These are phyloP conservation scores for Lactarius hatsudake DNA, from an alignment of 768 basidiomycete genomes.

Conservation along the genomic window DNA sequence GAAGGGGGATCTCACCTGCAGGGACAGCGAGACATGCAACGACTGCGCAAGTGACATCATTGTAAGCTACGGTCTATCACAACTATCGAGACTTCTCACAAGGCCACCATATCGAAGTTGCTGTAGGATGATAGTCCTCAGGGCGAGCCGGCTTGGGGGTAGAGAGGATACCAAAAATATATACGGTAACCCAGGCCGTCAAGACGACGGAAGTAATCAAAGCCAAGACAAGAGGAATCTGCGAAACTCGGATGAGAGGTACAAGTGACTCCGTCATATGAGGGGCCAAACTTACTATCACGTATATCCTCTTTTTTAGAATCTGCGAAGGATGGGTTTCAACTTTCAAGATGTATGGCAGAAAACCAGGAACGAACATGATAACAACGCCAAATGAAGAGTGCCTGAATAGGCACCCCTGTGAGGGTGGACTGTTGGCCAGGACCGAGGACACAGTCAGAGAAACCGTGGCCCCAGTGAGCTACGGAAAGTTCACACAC, in stretches of 20 bases:
- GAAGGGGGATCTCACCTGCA: constrained; percentile 9
- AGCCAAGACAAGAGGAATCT: constrained; percentile 10
- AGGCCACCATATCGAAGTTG: background rate
- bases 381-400: constrained; percentile 20
- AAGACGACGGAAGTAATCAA: background rate
- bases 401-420: constrained; percentile 15
- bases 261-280: background rate
- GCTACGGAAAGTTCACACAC: constrained; percentile 3
- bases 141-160: background rate
- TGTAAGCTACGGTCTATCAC: background rate
- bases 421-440: constrained; percentile 8
- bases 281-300: constrained; percentile 10
- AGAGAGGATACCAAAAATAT: background rate
- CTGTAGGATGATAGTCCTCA: background rate
- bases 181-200: constrained; percentile 5
- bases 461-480: background rate
- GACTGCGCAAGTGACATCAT: background rate
- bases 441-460: background rate
- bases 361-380: constrained; percentile 6
- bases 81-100: constrained; percentile 10
- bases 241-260: background rate
- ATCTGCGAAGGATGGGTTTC: constrained; percentile 8
- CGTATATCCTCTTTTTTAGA: constrained; percentile 5
- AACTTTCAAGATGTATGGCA: background rate
- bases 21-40: constrained; percentile 15